Conservation (phyloP, 768 basidiomycete genomes). For the Udeniomyces megalosporus region DNA sequence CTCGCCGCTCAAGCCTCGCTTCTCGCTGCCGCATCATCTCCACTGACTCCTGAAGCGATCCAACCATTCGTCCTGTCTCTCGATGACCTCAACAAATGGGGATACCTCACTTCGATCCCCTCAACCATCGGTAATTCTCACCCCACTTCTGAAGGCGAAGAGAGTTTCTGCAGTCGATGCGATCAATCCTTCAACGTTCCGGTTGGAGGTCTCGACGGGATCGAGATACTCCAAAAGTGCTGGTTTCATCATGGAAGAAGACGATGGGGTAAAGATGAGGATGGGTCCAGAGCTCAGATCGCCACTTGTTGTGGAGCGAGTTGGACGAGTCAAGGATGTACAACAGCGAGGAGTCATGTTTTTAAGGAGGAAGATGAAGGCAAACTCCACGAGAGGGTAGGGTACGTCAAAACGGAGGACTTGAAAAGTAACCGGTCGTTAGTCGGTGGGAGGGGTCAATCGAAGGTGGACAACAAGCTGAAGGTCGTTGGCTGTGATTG, state of each 20-base stretch:
- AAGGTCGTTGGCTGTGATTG: conserved; percentile 85
- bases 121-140: conserved; percentile 45
- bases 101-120: conserved; percentile 56
- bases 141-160: conserved; percentile 46
- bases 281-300: conserved; percentile 45
- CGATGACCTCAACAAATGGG: conserved; percentile 47
- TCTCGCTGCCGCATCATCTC: conserved; percentile 31
- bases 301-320: conserved; percentile 66
- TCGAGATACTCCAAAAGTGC: conserved; percentile 44
- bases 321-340: conserved; percentile 49
- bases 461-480: conserved; percentile 23
- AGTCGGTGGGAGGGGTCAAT: conserved; percentile 19
- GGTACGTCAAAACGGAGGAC: conserved; percentile 43
- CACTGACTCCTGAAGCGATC: conserved; percentile 37
- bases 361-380: conserved; percentile 61
- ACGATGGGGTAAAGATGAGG: conserved; percentile 46
- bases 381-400: conserved; percentile 54
- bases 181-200: conserved; percentile 46
- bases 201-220: not conserved
- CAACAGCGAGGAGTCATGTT: conserved; percentile 60
- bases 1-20: conserved; percentile 50
- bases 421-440: too few species aligned
- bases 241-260: conserved; percentile 68
- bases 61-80: conserved; percentile 44
- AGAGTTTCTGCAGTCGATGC: conserved; percentile 63